These are phyloP conservation scores for Mortierella sp. DNA, from an alignment of 371 early-diverging fungal species.

Conservation along the genomic window DNA sequence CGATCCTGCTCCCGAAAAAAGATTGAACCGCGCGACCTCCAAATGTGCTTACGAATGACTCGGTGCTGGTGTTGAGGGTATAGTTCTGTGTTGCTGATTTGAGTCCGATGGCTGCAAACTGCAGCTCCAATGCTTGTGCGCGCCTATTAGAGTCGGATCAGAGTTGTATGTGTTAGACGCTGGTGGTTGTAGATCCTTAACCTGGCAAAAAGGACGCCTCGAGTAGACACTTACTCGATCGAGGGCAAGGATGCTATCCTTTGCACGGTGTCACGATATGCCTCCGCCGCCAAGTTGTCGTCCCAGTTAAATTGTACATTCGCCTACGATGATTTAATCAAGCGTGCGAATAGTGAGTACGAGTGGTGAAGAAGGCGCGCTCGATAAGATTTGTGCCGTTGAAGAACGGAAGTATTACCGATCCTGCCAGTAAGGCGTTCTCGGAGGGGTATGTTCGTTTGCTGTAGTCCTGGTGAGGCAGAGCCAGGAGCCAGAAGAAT, in stretches of 20 bases:
- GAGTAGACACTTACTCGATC: conserved; percentile 36
- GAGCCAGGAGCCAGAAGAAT: conserved; percentile 63
- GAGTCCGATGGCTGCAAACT: conserved; percentile 70
- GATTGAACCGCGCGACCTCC: not conserved
- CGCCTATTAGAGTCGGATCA: conserved; percentile 52
- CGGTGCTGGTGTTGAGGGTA: conserved; percentile 50
- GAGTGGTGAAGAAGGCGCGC: not conserved
- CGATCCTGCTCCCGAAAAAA: not conserved
- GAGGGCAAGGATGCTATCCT: conserved; percentile 34
- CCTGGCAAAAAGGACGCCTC: not conserved
- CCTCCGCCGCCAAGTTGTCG: conserved; percentile 66
- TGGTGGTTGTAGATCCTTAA: not conserved
- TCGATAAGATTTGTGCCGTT: not conserved
- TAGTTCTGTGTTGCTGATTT: conserved; percentile 72
- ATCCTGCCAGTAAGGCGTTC: conserved; percentile 87
- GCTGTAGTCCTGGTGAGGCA: conserved; percentile 69
- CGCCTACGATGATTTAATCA: conserved; percentile 57
- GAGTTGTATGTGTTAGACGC: not conserved
- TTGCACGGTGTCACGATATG: conserved; percentile 58
- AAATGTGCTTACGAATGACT: conserved; percentile 26
- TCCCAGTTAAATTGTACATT: conserved; percentile 66
- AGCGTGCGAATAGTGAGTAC: not conserved
- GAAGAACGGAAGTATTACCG: conserved; percentile 57
- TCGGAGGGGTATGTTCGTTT: conserved; percentile 80
- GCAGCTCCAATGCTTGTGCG: conserved; percentile 64